phyloP scores from a whole-genome alignment of 345 rosid genomes.

The Raphanus raphanistrum region DNA sequence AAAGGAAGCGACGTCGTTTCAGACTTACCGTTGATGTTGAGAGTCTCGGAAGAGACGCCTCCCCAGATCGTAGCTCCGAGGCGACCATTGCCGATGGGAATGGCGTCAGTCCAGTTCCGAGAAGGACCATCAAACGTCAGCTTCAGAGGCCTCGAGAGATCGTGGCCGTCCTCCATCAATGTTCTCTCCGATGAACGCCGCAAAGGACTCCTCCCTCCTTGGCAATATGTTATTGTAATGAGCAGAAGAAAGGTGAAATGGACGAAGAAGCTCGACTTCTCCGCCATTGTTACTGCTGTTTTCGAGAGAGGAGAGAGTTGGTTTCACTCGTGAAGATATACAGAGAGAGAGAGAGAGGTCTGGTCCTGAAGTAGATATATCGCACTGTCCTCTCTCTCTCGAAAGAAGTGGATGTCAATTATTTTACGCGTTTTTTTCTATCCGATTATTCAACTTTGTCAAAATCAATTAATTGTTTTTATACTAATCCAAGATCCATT shows the following conservation, averaged over 20 bases:
- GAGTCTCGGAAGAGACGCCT: slow-evolving; percentile 64
- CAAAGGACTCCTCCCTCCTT: slow-evolving; percentile 53
- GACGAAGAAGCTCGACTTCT: slow-evolving; percentile 35
- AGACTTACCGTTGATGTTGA: slow-evolving; percentile 72
- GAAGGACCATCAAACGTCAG: slow-evolving; percentile 68
- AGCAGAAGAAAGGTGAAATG: slow-evolving; percentile 21
- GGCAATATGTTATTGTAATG: not conserved
- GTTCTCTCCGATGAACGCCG: slow-evolving; percentile 50
- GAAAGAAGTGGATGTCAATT: not conserved
- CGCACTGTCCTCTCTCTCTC: not conserved
- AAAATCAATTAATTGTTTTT: not conserved
- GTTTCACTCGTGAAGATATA: slow-evolving; percentile 14
- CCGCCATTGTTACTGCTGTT: slow-evolving; percentile 31
- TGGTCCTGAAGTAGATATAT: slow-evolving; percentile 19
- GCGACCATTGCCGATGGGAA: slow-evolving; percentile 89
- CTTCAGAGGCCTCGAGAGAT: slow-evolving; percentile 51
- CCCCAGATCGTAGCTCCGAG: slow-evolving; percentile 96
- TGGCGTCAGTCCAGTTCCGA: slow-evolving; percentile 78
- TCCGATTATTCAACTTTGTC: not conserved
- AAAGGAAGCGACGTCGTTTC: slow-evolving; percentile 1
- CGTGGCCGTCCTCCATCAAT: slow-evolving; percentile 35
- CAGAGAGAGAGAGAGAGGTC: not conserved
- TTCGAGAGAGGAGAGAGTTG: not conserved
- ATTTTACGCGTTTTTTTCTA: slow-evolving; percentile 15
- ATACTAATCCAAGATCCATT: not conserved